Base-by-base conservation (phyloP, 2,329 filamentous ascomycete species). In the Fusarium proliferatum region DNA sequence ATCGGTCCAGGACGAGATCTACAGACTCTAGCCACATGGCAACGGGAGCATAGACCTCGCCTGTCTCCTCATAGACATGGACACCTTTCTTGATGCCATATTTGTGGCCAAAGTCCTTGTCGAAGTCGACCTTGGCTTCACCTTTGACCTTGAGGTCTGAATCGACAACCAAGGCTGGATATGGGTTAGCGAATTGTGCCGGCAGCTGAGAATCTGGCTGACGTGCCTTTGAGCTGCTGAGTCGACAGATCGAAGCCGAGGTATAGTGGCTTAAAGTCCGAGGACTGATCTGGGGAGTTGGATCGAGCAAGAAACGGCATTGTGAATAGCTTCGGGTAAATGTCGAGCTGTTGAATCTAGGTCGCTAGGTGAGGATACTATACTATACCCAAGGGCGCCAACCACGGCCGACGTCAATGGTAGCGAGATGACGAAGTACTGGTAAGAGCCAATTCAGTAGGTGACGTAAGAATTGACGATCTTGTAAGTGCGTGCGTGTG, bases 221-320 rank as follows among this genome's bases (percentile, higher is more conserved):
- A 56, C 72, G 21, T 82, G 91, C 94, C 95, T 88, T 99, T 98
- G 65, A 98, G 88, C 82, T 98, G 96, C 83, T 98, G 96, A 65
- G 96, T 98, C 48, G 95, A 98, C 68, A 98, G 91, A 84, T 99
- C 96, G 82, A 98, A 95, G 69, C 96, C 96, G 79, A 97, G 87
- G 81, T 97, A 97, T 69, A 97, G 86, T 23, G 93, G 91, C 87
- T 70, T 76, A 13, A 66, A 71, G 53, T 78, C 76, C 5, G 71
- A 64, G 48, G 74, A 59, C 67, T 66, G 36, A 33, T 58, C 42
- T 26, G 58, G 28, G 19, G 53, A 51, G 26, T 55, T 60, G 43
- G 64, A 53, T 30, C 28, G 69, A 67, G 71, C 61, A 30, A 71
- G 58, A 36, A 45, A 73, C 36, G 71, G 58, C 71, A 73, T 73